Conservation (phyloP, 2,329 filamentous ascomycete species). For the Claviceps spartinae region DNA sequence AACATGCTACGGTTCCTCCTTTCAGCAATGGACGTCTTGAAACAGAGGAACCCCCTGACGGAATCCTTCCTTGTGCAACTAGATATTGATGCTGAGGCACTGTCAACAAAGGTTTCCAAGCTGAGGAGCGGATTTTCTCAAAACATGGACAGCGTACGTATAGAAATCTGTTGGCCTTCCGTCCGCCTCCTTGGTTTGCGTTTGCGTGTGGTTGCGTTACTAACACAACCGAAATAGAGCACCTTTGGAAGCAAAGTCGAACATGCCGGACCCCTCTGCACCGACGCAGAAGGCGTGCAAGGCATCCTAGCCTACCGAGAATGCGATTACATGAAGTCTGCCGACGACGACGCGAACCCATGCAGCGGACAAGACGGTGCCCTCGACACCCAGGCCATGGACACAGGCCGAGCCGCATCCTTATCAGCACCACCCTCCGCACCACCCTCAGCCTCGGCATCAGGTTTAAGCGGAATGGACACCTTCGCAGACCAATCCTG, state of each 20-base stretch:
- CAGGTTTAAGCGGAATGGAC: not conserved
- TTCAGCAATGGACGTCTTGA: constrained; percentile 79
- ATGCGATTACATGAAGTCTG: constrained; percentile 28
- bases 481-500: no score
- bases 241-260: constrained; percentile 2
- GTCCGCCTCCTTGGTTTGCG: not conserved
- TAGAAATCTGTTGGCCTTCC: not conserved
- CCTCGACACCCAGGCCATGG: constrained; percentile 18
- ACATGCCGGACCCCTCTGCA: constrained; percentile 14
- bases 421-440: no score
- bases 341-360: constrained; percentile 27
- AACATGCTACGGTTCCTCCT: constrained; percentile 84
- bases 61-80: constrained; percentile 91
- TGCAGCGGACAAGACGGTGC: constrained; percentile 26
- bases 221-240: not conserved
- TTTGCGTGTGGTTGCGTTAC: not conserved
- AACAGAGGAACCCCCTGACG: constrained; percentile 76
- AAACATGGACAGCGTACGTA: constrained; percentile 36
- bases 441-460: not conserved
- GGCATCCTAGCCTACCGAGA: constrained; percentile 32
- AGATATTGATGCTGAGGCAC: constrained; percentile 75
- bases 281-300: constrained; percentile 21
- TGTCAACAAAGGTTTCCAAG: constrained; percentile 48
- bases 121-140: constrained; percentile 42
- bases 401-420: not conserved